These are phyloP conservation scores for Funneliformis geosporum DNA, from an alignment of 192 early-diverging fungal genomes.

Conservation along the genomic window DNA sequence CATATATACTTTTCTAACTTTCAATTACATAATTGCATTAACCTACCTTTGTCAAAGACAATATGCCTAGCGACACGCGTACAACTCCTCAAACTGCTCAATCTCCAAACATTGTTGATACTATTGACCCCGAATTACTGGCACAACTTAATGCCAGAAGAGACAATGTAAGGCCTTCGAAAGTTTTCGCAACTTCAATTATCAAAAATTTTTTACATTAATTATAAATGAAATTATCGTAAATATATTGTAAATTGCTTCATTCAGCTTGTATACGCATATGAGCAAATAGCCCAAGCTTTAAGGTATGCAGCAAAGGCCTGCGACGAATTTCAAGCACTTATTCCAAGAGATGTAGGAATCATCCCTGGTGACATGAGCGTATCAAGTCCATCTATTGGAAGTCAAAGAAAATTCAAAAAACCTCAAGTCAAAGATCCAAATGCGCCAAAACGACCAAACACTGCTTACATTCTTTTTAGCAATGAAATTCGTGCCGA, in stretches of 20 bases:
- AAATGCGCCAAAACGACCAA: slow-evolving; percentile 85
- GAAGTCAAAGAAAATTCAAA: slow-evolving; percentile 1
- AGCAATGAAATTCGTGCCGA: slow-evolving; percentile 76
- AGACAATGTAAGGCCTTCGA: slow-evolving; percentile 8
- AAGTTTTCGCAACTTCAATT: background rate
- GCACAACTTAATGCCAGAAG: slow-evolving; percentile 14
- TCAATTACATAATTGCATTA: background rate
- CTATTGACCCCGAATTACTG: slow-evolving; percentile 23
- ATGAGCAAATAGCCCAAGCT: slow-evolving; percentile 23
- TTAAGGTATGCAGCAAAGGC: slow-evolving; percentile 27
- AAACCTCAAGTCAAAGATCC: slow-evolving; percentile 67
- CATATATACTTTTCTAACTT: background rate
- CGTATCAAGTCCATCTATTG: background rate
- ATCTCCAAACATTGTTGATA: background rate
- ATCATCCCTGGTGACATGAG: slow-evolving; percentile 2
- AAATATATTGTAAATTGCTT: background rate
- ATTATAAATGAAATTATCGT: background rate
- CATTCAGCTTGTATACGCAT: slow-evolving; percentile 23
- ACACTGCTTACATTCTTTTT: slow-evolving; percentile 92
- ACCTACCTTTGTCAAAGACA: background rate
- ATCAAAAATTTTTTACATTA: background rate
- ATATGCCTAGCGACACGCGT: slow-evolving; percentile 22
- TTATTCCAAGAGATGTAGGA: slow-evolving; percentile 26
- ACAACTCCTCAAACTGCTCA: background rate
- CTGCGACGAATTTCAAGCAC: slow-evolving; percentile 27